A percentile compares a stretch with the other conserved stretches of the same genome.
Evolutionary conservation across 768 basidiomycete species (phyloP).

Genomic region (Hygrophorus russula): DNA sequence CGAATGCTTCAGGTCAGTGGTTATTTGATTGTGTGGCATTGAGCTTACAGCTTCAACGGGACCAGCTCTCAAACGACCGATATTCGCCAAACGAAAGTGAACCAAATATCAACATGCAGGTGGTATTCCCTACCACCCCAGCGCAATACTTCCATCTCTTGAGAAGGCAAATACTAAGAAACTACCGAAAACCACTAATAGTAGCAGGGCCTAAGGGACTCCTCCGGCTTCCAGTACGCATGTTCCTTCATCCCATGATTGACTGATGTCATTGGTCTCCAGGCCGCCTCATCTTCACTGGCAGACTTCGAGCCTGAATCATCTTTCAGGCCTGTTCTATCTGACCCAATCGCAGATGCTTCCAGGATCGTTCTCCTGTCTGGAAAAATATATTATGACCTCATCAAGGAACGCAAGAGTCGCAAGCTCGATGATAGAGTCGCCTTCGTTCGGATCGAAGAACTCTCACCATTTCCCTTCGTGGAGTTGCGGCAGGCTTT

Average conservation of each 20-base stretch:
- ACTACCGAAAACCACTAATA: slow-evolving; percentile 79
- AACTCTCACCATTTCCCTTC: slow-evolving; percentile 85
- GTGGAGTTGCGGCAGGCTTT: slow-evolving; percentile 34
- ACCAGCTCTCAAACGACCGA: slow-evolving; percentile 68
- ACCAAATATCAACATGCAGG: slow-evolving; percentile 71
- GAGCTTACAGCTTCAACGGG: background rate
- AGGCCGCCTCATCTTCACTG: slow-evolving; percentile 69
- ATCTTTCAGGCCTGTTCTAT: slow-evolving; percentile 57
- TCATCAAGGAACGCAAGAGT: slow-evolving; percentile 55
- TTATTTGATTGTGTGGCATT: background rate
- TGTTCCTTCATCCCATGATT: background rate
- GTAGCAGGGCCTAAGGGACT: slow-evolving; percentile 81
- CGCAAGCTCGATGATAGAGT: slow-evolving; percentile 37
- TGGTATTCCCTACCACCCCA: slow-evolving; percentile 79
- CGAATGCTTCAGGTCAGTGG: slow-evolving; percentile 71
- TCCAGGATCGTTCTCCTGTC: slow-evolving; percentile 56
- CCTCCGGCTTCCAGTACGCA: slow-evolving; percentile 59
- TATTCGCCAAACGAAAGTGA: slow-evolving; percentile 24
- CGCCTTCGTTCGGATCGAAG: slow-evolving; percentile 72
- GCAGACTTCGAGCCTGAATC: slow-evolving; percentile 49
- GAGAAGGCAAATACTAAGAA: slow-evolving; percentile 74
- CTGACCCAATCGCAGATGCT: slow-evolving; percentile 31
- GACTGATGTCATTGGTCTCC: background rate
- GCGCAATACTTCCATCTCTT: slow-evolving; percentile 91
- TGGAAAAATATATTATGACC: slow-evolving; percentile 86